A percentile compares a stretch with the other conserved stretches of the same genome.
These are phyloP conservation scores for Thelonectria discophora DNA, from an alignment of 2,329 filamentous ascomycete species.

Conservation along the genomic window DNA sequence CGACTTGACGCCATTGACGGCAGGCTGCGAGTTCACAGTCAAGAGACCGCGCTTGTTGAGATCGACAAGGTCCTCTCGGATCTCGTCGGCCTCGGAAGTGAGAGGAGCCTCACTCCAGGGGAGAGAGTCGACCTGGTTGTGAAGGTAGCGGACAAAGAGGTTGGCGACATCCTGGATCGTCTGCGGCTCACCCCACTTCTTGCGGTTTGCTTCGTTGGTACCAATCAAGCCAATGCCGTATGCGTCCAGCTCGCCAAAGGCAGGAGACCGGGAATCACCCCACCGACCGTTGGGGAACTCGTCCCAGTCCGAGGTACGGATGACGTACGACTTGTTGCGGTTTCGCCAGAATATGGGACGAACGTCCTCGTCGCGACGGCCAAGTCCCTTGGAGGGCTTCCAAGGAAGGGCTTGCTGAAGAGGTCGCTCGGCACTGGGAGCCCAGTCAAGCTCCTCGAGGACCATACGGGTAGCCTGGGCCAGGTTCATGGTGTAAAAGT, in stretches of 20 bases:
- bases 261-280: conserved; percentile 96
- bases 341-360: conserved; percentile 99
- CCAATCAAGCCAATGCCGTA: conserved; percentile 95
- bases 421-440: conserved; percentile 79
- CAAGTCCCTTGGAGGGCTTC: conserved; percentile 91
- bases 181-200: conserved; percentile 89
- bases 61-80: conserved; percentile 78
- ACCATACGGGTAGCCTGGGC: conserved; percentile 94
- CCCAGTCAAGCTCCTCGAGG: conserved; percentile 85
- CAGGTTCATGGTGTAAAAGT: conserved; percentile 99
- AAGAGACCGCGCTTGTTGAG: conserved; percentile 88
- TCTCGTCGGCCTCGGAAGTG: conserved; percentile 79
- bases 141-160: conserved; percentile 86
- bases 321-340: conserved; percentile 93
- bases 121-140: conserved; percentile 80
- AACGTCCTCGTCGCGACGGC: conserved; percentile 91
- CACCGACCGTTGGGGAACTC: conserved; percentile 98
- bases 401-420: conserved; percentile 92
- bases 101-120: conserved; percentile 96
- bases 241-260: conserved; percentile 92
- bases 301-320: conserved; percentile 97
- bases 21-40: conserved; percentile 97
- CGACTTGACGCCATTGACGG: conserved; percentile 90
- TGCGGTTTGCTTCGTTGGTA: conserved; percentile 94
- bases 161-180: conserved; percentile 82